Conservation (phyloP, 371 early-diverging fungal genomes). For the Actinomortierella ambigua region DNA sequence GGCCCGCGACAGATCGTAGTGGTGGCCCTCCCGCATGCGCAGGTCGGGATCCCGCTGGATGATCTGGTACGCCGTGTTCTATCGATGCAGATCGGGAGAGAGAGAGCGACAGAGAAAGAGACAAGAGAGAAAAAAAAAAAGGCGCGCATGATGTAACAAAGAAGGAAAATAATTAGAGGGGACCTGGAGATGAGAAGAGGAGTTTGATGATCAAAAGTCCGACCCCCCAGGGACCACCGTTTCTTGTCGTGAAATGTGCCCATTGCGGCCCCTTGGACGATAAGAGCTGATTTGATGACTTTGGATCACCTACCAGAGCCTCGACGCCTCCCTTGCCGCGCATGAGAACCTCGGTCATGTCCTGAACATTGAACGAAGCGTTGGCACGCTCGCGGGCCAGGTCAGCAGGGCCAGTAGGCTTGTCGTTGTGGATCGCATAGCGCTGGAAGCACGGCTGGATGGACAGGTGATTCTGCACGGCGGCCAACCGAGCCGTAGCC, state of each 20-base stretch:
- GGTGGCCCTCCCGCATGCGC: conserved; percentile 56
- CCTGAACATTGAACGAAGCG: conserved; percentile 60
- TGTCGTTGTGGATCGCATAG: conserved; percentile 38
- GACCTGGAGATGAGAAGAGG: too few species aligned
- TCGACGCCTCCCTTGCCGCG: conserved; percentile 57
- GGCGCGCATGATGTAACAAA: too few species aligned
- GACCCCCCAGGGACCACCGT: too few species aligned
- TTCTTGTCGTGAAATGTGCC: too few species aligned
- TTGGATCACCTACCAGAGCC: conserved; percentile 41
- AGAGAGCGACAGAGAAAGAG: background rate
- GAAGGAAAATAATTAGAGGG: too few species aligned
- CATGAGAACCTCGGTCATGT: conserved; percentile 51
- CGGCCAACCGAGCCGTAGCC: conserved; percentile 36
- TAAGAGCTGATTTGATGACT: too few species aligned
- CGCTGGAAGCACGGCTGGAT: conserved; percentile 40
- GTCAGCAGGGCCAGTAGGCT: conserved; percentile 53
- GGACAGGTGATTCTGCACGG: conserved; percentile 44
- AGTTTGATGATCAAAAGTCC: too few species aligned
- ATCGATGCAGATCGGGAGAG: background rate
- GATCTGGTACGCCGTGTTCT: conserved; percentile 55
- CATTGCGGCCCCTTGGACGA: too few species aligned
- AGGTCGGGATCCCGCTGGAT: conserved; percentile 66
- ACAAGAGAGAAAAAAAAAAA: background rate
- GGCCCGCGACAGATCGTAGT: conserved; percentile 59
- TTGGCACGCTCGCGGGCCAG: conserved; percentile 59